phyloP scores from a whole-genome alignment of 345 rosid species.

The Trapa incisa region DNA sequence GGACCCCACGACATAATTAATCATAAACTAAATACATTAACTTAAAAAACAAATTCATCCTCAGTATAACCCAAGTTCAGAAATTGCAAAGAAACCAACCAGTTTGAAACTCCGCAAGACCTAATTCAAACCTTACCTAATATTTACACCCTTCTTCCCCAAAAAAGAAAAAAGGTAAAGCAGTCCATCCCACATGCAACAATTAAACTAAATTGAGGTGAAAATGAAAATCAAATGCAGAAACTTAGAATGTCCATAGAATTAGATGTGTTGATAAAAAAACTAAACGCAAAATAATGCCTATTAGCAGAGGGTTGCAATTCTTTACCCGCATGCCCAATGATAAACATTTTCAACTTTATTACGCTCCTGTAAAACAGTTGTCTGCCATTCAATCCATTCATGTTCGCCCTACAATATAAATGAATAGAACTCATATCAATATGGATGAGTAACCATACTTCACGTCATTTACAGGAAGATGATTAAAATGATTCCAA shows the following conservation, averaged over 20 bases:
- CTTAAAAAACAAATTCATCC: neutral
- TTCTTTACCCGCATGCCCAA: conserved; percentile 89
- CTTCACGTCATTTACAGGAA: too few relatives aligned
- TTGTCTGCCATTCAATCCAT: conserved; percentile 75
- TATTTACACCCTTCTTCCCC: neutral
- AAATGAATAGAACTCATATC: neutral
- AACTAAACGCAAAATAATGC: conserved; percentile 8
- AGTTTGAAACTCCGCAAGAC: neutral
- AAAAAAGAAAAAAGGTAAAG: neutral
- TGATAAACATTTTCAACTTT: conserved; percentile 77
- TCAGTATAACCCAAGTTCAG: neutral
- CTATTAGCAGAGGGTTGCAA: neutral
- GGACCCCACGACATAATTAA: neutral
- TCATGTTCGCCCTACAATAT: conserved; percentile 34
- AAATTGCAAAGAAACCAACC: neutral
- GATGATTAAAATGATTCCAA: too few relatives aligned
- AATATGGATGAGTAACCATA: neutral
- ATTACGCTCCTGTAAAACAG: conserved; percentile 75
- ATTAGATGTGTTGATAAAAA: neutral
- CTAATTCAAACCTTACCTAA: neutral
- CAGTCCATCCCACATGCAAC: neutral
- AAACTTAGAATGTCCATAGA: neutral
- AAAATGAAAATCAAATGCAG: neutral
- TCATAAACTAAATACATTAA: neutral
- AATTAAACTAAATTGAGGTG: neutral